Evolutionary conservation across 805 yeast species (phyloP).

Genomic region (Kodamaea kaohsiungensis): DNA sequence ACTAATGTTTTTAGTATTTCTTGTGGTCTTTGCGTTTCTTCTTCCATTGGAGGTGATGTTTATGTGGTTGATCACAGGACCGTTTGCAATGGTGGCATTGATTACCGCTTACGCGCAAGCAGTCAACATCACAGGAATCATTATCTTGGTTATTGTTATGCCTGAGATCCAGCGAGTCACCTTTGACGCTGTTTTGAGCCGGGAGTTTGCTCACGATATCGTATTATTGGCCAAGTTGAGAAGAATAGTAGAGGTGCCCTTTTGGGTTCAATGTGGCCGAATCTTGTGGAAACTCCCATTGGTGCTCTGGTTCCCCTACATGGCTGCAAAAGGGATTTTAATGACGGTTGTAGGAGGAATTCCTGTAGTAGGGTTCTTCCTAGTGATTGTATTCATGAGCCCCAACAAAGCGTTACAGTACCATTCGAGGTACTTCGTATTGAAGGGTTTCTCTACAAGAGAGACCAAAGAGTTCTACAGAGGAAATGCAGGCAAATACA

Average conservation of each 20-base stretch:
- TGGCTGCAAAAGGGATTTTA: constrained; percentile 37
- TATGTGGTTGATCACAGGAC: constrained; percentile 48
- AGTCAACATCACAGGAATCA: constrained; percentile 40
- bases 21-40: constrained; percentile 35
- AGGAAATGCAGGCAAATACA: constrained; percentile 40
- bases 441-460: constrained; percentile 50
- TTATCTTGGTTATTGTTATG: constrained; percentile 44
- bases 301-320: constrained; percentile 39
- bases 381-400: constrained; percentile 52
- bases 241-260: constrained; percentile 31
- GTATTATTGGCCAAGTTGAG: constrained; percentile 41
- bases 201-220: constrained; percentile 47
- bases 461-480: constrained; percentile 42
- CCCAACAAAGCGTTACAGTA: constrained; percentile 53
- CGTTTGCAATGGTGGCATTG: constrained; percentile 51
- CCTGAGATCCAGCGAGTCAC: constrained; percentile 48
- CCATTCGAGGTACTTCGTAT: constrained; percentile 56
- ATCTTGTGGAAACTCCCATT: constrained; percentile 37
- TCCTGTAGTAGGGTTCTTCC: constrained; percentile 61
- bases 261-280: constrained; percentile 28
- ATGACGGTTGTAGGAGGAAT: constrained; percentile 45
- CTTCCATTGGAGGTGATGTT: constrained; percentile 48
- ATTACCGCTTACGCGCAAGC: constrained; percentile 45
- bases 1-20: constrained; percentile 32
- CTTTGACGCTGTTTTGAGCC: constrained; percentile 49